These are phyloP conservation scores for Bipolaris victoriae DNA, from an alignment of 2,329 filamentous ascomycete genomes.

Conservation along the genomic window DNA sequence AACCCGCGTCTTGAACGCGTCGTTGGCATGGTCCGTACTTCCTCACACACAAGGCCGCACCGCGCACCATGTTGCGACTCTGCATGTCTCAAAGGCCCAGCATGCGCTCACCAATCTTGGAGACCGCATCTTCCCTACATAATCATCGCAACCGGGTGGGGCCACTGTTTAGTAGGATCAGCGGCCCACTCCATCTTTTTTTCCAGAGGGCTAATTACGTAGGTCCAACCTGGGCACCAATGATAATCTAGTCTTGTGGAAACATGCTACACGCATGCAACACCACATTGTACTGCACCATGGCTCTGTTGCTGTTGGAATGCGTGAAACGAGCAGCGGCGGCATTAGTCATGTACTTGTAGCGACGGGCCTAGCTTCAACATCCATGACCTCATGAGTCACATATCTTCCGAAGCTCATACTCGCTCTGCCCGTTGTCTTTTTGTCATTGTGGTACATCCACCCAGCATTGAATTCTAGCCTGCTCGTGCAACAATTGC, in stretches of 20 bases:
- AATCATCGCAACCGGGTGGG: neutral
- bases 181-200: neutral
- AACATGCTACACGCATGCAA: neutral
- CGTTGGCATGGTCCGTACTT: neutral
- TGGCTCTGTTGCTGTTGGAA: neutral
- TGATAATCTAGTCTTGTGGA: neutral
- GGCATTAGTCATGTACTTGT: constrained; percentile 24
- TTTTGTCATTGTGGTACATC: constrained; percentile 6
- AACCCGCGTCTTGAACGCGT: neutral
- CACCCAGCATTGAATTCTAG: neutral
- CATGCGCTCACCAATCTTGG: neutral
- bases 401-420: constrained; percentile 9
- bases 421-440: constrained; percentile 3
- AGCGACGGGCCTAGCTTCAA: constrained; percentile 40
- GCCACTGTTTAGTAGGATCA: constrained; percentile 3
- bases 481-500: constrained; percentile 26
- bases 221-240: neutral
- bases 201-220: neutral
- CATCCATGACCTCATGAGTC: constrained; percentile 48
- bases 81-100: neutral
- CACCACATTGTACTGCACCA: neutral
- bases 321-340: neutral
- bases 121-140: neutral
- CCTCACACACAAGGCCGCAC: neutral
- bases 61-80: neutral